These are phyloP conservation scores for Trichoderma endophyticum DNA, from an alignment of 2,329 filamentous ascomycete species.

Conservation along the genomic window DNA sequence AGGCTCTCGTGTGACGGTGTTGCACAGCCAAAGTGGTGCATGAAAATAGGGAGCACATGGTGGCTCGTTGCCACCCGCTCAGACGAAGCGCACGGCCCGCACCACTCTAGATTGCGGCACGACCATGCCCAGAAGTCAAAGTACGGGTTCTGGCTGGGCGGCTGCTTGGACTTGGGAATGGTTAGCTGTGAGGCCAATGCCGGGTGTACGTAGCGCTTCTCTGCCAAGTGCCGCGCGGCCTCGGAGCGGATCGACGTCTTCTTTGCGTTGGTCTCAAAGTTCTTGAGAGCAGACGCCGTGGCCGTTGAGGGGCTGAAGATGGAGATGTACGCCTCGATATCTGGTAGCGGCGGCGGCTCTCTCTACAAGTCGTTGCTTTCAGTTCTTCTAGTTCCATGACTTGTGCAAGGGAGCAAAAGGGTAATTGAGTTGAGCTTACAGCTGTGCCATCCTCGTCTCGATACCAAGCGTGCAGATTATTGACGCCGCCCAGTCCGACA, in stretches of 20 bases:
- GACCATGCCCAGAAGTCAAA: constrained; percentile 65
- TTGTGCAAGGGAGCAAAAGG: not conserved
- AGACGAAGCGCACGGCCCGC: constrained; percentile 54
- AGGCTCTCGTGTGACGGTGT: constrained; percentile 66
- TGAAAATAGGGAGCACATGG: constrained; percentile 68
- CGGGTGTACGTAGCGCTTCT: constrained; percentile 51
- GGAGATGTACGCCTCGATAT: constrained; percentile 63
- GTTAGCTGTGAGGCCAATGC: constrained; percentile 37
- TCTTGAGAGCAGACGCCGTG: constrained; percentile 60
- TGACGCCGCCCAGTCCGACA: constrained; percentile 42
- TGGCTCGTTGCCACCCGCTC: constrained; percentile 56
- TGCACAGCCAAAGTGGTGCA: constrained; percentile 76
- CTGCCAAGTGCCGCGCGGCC: constrained; percentile 54
- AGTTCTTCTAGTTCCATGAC: not conserved
- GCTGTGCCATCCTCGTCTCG: constrained; percentile 34
- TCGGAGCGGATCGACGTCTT: constrained; percentile 57
- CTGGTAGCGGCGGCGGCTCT: constrained; percentile 50
- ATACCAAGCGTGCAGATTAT: constrained; percentile 51
- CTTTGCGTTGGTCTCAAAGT: constrained; percentile 61
- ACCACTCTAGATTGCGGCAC: constrained; percentile 62
- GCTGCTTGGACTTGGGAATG: constrained; percentile 46
- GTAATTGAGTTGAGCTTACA: constrained; percentile 26
- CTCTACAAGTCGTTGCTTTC: constrained; percentile 29
- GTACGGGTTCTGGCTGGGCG: constrained; percentile 58
- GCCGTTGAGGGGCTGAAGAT: constrained; percentile 62